These are phyloP conservation scores for Chlorella sp. DNA, from an alignment of 139 green algal species.

Conservation along the genomic window DNA sequence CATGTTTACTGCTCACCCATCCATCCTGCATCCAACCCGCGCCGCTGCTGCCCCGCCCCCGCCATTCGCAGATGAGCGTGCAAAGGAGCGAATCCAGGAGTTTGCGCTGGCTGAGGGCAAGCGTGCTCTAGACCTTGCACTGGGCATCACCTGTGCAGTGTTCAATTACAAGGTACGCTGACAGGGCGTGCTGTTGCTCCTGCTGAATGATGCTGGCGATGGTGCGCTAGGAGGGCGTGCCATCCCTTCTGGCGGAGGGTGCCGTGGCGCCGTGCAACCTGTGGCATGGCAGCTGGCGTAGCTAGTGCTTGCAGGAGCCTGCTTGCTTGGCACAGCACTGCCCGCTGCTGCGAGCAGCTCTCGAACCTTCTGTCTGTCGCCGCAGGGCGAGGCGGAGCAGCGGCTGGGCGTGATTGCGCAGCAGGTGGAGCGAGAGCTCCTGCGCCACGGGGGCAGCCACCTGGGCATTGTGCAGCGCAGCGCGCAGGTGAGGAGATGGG, in stretches of 20 bases:
- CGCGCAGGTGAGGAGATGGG: not conserved
- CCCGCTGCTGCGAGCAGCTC: too few relatives aligned
- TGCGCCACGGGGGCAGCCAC: not conserved
- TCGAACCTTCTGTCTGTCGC: too few relatives aligned
- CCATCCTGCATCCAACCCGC: not conserved
- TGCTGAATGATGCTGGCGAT: too few relatives aligned
- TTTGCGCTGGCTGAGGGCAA: not conserved
- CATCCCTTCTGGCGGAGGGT: too few relatives aligned
- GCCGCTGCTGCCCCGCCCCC: too few relatives aligned
- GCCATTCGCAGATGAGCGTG: not conserved
- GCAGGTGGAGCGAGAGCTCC: conserved; percentile 5
- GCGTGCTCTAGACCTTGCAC: not conserved
- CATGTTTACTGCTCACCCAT: not conserved
- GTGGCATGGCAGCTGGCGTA: too few relatives aligned
- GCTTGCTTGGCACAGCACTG: too few relatives aligned
- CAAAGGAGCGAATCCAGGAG: not conserved
- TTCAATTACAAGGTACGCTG: not conserved
- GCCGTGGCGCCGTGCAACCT: too few relatives aligned
- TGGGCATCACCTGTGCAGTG: not conserved
- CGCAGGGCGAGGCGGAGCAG: not conserved
- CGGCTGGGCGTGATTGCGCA: conserved; percentile 9
- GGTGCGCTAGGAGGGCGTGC: too few relatives aligned
- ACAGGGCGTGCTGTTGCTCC: not conserved
- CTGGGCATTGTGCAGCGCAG: not conserved
- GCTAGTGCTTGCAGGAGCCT: too few relatives aligned